phyloP scores from a whole-genome alignment of 768 basidiomycete species.

The Lactarius indigo region DNA sequence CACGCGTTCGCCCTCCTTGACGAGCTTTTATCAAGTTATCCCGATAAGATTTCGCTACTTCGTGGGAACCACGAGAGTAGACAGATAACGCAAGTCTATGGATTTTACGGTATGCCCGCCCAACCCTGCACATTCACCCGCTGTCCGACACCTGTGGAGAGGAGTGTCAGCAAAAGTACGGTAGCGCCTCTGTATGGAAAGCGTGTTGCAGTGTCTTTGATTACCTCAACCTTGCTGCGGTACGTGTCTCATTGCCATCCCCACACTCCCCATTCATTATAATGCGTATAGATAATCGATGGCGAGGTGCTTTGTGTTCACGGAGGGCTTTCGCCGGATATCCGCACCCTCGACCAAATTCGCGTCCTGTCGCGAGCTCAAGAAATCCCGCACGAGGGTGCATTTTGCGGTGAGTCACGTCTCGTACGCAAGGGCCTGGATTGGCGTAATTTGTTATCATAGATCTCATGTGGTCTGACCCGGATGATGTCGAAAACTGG shows the following conservation, averaged over 20 bases:
- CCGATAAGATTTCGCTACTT: constrained; percentile 86
- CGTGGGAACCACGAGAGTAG: constrained; percentile 96
- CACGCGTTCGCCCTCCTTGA: not conserved
- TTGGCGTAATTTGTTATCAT: not conserved
- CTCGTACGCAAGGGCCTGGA: not conserved
- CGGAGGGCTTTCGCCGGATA: constrained; percentile 94
- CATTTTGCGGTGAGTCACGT: constrained; percentile 74
- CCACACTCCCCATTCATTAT: not conserved
- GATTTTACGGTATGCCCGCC: constrained; percentile 80
- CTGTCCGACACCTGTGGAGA: constrained; percentile 43
- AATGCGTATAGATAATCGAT: constrained; percentile 82
- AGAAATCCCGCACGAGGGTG: constrained; percentile 98
- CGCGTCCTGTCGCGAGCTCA: constrained; percentile 91
- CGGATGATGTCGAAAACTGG: constrained; percentile 94
- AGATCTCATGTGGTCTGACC: constrained; percentile 99
- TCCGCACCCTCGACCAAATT: constrained; percentile 92
- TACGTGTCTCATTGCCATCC: constrained; percentile 36
- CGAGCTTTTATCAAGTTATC: constrained; percentile 55
- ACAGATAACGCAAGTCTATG: constrained; percentile 98
- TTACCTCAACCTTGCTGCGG: constrained; percentile 90
- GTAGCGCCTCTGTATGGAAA: constrained; percentile 93
- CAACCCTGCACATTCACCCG: not conserved
- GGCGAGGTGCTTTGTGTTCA: constrained; percentile 91
- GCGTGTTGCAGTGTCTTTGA: constrained; percentile 97
- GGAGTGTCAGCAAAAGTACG: constrained; percentile 98